phyloP scores from a whole-genome alignment of 2,329 filamentous ascomycete species.

The Ramichloridium luteum region DNA sequence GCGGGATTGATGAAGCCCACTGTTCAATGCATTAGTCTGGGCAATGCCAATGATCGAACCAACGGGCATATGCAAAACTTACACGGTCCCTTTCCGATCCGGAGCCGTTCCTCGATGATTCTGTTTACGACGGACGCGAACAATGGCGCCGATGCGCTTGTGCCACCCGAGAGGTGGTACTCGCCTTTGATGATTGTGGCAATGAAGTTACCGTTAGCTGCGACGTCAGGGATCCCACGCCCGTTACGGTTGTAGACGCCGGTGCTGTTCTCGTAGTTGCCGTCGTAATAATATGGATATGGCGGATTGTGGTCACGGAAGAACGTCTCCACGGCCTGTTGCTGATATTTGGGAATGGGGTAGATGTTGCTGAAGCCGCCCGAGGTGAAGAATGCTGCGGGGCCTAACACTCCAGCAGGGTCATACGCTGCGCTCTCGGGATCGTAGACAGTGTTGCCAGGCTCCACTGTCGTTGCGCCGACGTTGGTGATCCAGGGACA shows the following conservation, averaged over 20 bases:
- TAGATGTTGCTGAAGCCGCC: constrained; percentile 43
- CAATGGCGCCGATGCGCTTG: background rate
- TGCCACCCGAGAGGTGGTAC: background rate
- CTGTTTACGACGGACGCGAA: constrained; percentile 1
- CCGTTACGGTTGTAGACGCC: constrained; percentile 19
- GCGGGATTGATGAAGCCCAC: constrained; percentile 17
- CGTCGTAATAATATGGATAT: constrained; percentile 13
- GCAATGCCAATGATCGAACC: constrained; percentile 1
- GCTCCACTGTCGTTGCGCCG: constrained; percentile 13
- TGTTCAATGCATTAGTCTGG: constrained; percentile 3
- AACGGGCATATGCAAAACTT: constrained; percentile 1
- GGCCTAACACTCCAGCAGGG: constrained; percentile 34
- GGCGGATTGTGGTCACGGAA: constrained; percentile 28
- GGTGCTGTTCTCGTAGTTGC: constrained; percentile 2
- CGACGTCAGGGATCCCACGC: constrained; percentile 15
- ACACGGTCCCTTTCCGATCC: constrained; percentile 1
- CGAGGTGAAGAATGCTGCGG: constrained; percentile 24
- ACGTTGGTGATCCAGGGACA: constrained; percentile 22
- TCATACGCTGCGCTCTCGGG: constrained; percentile 7
- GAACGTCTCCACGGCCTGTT: constrained; percentile 28
- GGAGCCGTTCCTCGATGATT: constrained; percentile 1
- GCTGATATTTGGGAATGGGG: constrained; percentile 37
- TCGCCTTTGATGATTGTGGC: background rate
- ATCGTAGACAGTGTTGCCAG: constrained; percentile 25
- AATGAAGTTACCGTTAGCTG: constrained; percentile 4